phyloP scores from a whole-genome alignment of 306 rosid species.

The Cucumis hystrix region DNA sequence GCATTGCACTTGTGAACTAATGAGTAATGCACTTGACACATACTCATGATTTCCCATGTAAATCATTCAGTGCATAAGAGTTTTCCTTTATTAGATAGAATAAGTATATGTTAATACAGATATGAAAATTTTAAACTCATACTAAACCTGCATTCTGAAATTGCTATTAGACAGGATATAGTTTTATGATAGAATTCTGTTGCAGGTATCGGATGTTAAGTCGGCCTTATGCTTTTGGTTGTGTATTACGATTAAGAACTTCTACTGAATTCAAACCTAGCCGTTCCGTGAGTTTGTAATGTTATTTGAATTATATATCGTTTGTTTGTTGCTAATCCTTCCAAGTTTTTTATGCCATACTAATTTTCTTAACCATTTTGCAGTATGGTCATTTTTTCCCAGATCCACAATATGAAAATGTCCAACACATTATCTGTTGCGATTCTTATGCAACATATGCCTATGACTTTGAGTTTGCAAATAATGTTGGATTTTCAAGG shows the following conservation, averaged over 20 bases:
- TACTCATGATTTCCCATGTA: neutral
- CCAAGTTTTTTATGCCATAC: constrained; percentile 1
- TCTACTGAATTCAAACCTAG: constrained; percentile 83
- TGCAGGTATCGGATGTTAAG: constrained; percentile 90
- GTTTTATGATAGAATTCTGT: constrained; percentile 10
- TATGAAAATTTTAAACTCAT: neutral
- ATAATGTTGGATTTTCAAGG: constrained; percentile 83
- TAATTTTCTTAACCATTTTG: constrained; percentile 18
- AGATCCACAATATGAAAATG: constrained; percentile 96
- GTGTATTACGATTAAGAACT: constrained; percentile 75
- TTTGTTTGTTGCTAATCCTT: neutral
- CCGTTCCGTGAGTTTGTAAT: constrained; percentile 59
- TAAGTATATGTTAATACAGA: neutral
- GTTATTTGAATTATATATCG: constrained; percentile 4
- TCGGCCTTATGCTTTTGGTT: constrained; percentile 91
- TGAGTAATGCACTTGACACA: neutral
- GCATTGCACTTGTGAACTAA: neutral
- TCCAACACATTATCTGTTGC: constrained; percentile 90
- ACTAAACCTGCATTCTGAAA: neutral
- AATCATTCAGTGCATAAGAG: neutral
- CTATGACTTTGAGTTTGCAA: constrained; percentile 83
- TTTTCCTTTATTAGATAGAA: neutral
- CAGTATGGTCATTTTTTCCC: constrained; percentile 99
- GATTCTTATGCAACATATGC: constrained; percentile 96
- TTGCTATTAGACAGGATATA: neutral